Evolutionary conservation across 441 rosid genomes (phyloP), one percentile per base, ranked within the genome.

Genomic region (Isatis lusitanica): DNA sequence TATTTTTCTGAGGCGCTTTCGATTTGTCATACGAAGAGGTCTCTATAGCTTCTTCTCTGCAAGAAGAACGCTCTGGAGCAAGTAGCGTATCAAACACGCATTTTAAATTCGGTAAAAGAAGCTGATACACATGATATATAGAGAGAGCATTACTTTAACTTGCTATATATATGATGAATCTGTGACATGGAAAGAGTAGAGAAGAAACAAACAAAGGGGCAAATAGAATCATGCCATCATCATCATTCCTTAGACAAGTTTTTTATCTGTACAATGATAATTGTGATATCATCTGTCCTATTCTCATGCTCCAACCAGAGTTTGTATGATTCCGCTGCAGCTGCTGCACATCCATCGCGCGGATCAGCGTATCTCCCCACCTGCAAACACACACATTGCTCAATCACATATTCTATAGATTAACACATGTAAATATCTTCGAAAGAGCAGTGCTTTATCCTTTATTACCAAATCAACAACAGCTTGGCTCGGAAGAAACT

Each of bases 201-300:
- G 0, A 52, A 38, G 24, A 63, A 28, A 53, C 51, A 69, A 61
- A 63, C 66, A 53, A 53, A 75, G 74, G 56, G 42, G 75, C 48
- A 68, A 24, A 57, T 24, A 63, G 65, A 57, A 51, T 52, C 60
- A 38, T 71, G 31, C 66, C 66, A 21, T 43, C 33, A 51, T 73
- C 86, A 70, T 79, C 97, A 79, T 79, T 86, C 97, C 74, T 81
- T 77, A 78, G 79, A 77, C 61, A 85, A 75, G 78, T 80, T 88
- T 78, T 90, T 90, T 58, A 89, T 77, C 69, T 86, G 89, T 70
- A 84, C 98, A 82, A 93, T 82, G 66, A 95, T 90, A 77, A 95
- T 82, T 26, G 99, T 93, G 68, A 93, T 95, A 84, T 93, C 99
- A 87, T 95, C 98, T n/a, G 98, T 95, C 71, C 97, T 90, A 64